These are phyloP conservation scores for Helotiales sp. DNA, from an alignment of 2,329 filamentous ascomycete genomes.

Conservation along the genomic window DNA sequence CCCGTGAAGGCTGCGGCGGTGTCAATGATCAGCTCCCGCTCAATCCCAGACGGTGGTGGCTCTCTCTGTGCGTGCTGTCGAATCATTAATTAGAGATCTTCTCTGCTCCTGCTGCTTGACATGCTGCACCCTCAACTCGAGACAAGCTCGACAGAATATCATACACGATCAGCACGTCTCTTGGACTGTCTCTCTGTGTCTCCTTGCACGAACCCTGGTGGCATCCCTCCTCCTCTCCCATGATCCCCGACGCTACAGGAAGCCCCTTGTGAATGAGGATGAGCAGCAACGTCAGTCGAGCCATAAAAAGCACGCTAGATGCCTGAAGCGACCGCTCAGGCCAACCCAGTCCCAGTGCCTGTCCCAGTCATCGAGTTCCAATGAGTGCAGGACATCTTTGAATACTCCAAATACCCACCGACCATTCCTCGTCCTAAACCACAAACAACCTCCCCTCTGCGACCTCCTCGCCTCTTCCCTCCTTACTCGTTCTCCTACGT, in stretches of 20 bases:
- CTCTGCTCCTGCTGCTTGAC: neutral
- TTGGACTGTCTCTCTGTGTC: neutral
- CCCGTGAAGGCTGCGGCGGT: neutral
- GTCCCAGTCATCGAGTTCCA: constrained; percentile 1
- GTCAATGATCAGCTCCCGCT: neutral
- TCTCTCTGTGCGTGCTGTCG: neutral
- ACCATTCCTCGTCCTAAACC: neutral
- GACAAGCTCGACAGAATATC: too few species aligned
- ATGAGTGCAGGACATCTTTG: constrained; percentile 12
- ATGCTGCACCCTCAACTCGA: neutral
- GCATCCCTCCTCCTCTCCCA: neutral
- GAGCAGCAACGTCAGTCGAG: constrained; percentile 23
- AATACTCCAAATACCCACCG: constrained; percentile 9
- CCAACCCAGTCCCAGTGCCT: neutral
- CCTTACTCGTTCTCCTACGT: neutral
- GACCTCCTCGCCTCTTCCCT: neutral
- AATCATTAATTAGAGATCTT: neutral
- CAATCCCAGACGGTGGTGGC: neutral
- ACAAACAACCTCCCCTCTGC: neutral
- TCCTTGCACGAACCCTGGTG: neutral
- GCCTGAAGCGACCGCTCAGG: constrained; percentile 17
- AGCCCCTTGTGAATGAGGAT: constrained; percentile 16
- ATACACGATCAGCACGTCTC: neutral
- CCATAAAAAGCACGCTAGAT: constrained; percentile 13
- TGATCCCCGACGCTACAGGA: constrained; percentile 5